Conservation (phyloP, 305 asterid species). For the Fraxinus dipetala region DNA sequence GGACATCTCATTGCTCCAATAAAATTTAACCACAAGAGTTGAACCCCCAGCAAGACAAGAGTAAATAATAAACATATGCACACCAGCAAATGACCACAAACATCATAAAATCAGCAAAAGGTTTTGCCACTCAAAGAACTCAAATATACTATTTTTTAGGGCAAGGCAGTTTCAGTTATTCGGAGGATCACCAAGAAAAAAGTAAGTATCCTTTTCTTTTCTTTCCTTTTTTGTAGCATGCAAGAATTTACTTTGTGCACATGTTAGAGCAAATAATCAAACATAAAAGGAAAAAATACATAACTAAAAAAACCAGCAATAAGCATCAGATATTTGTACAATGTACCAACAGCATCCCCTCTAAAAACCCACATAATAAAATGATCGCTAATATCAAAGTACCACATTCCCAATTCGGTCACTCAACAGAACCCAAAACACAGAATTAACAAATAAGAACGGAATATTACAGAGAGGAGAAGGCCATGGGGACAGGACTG, state of each 20-base stretch:
- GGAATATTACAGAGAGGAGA: constrained; percentile 51
- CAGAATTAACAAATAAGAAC: background rate
- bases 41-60: background rate
- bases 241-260: background rate
- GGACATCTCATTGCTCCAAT: background rate
- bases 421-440: constrained; percentile 10
- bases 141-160: background rate
- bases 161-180: background rate
- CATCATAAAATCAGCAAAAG: background rate
- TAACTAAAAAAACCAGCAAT: background rate
- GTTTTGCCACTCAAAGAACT: background rate
- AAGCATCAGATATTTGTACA: background rate
- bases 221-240: background rate
- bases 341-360: background rate
- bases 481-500: constrained; percentile 79
- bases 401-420: constrained; percentile 2
- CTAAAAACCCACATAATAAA: background rate
- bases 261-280: background rate
- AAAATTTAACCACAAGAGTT: background rate
- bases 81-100: background rate
- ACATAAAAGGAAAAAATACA: background rate
- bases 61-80: background rate
- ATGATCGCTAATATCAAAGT: background rate
- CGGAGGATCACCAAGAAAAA: background rate
- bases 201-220: background rate